phyloP scores from a whole-genome alignment of 108 stramenopile species.

The Nitzschia inconspicua region DNA sequence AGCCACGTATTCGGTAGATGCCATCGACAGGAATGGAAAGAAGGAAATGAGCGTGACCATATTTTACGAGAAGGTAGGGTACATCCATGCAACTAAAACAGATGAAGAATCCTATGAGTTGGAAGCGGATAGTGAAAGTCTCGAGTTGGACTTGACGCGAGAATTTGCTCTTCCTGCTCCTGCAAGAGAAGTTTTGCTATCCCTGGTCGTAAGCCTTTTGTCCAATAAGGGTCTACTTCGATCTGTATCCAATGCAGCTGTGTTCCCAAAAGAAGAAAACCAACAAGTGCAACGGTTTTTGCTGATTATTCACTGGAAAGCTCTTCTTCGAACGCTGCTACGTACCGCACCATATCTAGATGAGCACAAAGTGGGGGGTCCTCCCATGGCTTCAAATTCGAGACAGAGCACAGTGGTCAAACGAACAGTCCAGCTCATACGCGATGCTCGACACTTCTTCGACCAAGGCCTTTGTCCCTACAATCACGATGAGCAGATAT shows the following conservation, averaged over 20 bases:
- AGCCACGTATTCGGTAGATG: conserved; percentile 48
- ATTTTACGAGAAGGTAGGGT: conserved; percentile 58
- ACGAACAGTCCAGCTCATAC: conserved; percentile 73
- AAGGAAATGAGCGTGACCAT: conserved; percentile 33
- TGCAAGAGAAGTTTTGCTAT: conserved; percentile 65
- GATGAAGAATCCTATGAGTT: conserved; percentile 15
- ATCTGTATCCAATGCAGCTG: conserved; percentile 68
- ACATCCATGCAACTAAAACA: conserved; percentile 21
- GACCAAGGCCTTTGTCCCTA: conserved; percentile 65
- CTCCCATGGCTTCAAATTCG: conserved; percentile 54
- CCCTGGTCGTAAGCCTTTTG: conserved; percentile 54
- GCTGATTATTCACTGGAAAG: conserved; percentile 67
- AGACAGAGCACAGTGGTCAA: conserved; percentile 55
- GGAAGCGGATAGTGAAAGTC: conserved; percentile 13
- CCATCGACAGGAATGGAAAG: conserved; percentile 6
- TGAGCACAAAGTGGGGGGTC: conserved; percentile 58
- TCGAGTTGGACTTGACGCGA: conserved; percentile 40
- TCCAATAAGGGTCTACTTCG: conserved; percentile 71
- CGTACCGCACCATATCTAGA: conserved; percentile 82
- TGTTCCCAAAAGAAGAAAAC: conserved; percentile 25
- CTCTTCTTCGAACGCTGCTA: conserved; percentile 68
- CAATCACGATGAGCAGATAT: conserved; percentile 13
- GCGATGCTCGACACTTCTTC: conserved; percentile 75
- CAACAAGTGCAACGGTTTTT: conserved; percentile 33
- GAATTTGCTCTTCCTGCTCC: conserved; percentile 76